Percentiles rank a stretch among this genome's conserved stretches.
Conservation (phyloP, 208 protist genomes). For the Wallacemonas collosoma region DNA sequence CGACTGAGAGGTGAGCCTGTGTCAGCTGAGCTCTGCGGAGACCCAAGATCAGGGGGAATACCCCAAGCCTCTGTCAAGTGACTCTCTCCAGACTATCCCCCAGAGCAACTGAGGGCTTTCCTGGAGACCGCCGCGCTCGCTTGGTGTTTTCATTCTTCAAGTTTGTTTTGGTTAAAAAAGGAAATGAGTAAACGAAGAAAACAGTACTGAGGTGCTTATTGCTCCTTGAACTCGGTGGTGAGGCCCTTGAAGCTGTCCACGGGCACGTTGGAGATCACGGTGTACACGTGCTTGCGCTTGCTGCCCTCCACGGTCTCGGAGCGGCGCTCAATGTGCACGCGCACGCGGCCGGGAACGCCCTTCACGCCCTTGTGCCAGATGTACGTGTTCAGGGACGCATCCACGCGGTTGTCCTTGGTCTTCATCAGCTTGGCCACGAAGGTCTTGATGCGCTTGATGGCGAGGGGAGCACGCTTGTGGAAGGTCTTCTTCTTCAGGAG, state of each 20-base stretch:
- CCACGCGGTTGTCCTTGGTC: constrained; percentile 98
- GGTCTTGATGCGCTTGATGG: constrained; percentile 95
- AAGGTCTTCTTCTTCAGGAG: constrained; percentile 96
- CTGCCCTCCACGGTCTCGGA: constrained; percentile 74
- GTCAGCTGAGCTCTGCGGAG: no score
- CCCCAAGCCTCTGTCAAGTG: no score
- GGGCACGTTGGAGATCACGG: constrained; percentile 88
- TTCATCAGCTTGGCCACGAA: constrained; percentile 96
- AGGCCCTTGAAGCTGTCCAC: constrained; percentile 85
- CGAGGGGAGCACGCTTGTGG: constrained; percentile 96
- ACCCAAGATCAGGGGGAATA: no score
- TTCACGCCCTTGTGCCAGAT: constrained; percentile 97
- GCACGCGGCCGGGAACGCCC: constrained; percentile 93
- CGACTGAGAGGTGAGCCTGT: no score
- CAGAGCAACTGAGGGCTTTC: no score
- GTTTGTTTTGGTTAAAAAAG: background rate
- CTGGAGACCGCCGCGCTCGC: no score
- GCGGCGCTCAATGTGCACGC: constrained; percentile 93
- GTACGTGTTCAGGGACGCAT: constrained; percentile 96
- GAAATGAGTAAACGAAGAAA: constrained; percentile 3
- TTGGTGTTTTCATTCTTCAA: background rate
- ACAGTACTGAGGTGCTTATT: constrained; percentile 38
- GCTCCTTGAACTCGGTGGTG: constrained; percentile 77
- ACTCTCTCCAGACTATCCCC: no score
- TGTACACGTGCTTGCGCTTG: constrained; percentile 92